A percentile compares a stretch with the other conserved stretches of the same genome.
phyloP scores from a whole-genome alignment of 2,329 filamentous ascomycete species.

The Aspergillus clavatus region DNA sequence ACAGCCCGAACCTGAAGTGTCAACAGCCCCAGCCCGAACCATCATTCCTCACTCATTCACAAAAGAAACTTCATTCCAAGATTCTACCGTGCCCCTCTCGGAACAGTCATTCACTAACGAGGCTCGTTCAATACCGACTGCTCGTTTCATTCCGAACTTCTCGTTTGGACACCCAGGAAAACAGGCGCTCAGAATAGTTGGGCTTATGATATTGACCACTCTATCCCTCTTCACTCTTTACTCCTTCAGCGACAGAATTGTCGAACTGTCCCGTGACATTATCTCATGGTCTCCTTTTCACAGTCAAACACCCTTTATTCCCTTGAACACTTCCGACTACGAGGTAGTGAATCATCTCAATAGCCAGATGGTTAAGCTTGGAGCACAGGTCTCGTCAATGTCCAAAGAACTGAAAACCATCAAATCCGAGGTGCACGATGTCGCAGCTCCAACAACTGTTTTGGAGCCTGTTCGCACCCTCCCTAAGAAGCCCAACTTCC shows the following conservation, averaged over 20 bases:
- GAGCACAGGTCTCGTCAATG: slow-evolving; percentile 28
- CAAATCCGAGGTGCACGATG: slow-evolving; percentile 19
- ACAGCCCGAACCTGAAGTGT: slow-evolving; percentile 6
- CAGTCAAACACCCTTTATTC: slow-evolving; percentile 5
- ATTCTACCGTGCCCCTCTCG: background rate
- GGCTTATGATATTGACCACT: slow-evolving; percentile 11
- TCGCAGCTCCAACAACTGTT: slow-evolving; percentile 19
- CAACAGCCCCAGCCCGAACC: slow-evolving; percentile 21
- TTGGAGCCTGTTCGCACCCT: slow-evolving; percentile 12
- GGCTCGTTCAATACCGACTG: background rate
- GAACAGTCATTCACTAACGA: slow-evolving; percentile 2
- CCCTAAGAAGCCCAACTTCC: slow-evolving; percentile 63
- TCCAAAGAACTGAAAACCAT: slow-evolving; percentile 26
- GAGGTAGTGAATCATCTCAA: slow-evolving; percentile 23
- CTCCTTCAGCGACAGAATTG: slow-evolving; percentile 11
- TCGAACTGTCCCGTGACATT: slow-evolving; percentile 12
- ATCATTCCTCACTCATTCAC: slow-evolving; percentile 18
- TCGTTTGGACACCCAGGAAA: background rate
- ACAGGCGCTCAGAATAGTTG: background rate
- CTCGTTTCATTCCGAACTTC: background rate
- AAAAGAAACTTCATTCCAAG: slow-evolving; percentile 5
- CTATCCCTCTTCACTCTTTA: slow-evolving; percentile 12
- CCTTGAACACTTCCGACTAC: slow-evolving; percentile 22
- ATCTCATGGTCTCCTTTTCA: slow-evolving; percentile 11
- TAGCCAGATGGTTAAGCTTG: slow-evolving; percentile 25